These are phyloP conservation scores for Ceratobasidium sp. DNA, from an alignment of 1,284 basidiomycete genomes.

Conservation along the genomic window DNA sequence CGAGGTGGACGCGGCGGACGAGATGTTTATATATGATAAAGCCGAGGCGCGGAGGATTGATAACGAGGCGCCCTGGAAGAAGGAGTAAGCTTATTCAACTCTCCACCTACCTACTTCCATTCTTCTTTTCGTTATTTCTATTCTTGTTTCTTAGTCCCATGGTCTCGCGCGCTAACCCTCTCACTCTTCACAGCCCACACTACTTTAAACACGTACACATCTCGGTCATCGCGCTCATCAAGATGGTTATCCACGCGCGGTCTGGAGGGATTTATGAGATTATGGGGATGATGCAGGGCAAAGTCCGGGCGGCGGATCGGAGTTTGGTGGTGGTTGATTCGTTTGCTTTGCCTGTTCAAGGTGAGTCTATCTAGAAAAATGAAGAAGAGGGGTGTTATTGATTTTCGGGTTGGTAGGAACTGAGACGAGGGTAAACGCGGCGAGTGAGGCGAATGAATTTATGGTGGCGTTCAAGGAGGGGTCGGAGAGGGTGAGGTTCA, in stretches of 20 bases:
- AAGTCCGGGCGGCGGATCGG: conserved; percentile 77
- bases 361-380: conserved; percentile 55
- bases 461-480: conserved; percentile 94
- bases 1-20: conserved; percentile 78
- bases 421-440: conserved; percentile 97
- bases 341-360: conserved; percentile 96
- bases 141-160: conserved; percentile 47
- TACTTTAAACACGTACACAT: conserved; percentile 96
- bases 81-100: conserved; percentile 78
- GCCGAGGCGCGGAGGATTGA: conserved; percentile 80
- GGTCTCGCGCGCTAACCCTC: conserved; percentile 11
- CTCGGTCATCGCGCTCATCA: conserved; percentile 94
- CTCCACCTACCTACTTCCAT: too few relatives aligned
- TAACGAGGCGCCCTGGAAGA: conserved; percentile 83
- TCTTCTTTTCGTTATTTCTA: conserved; percentile 34
- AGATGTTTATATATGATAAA: conserved; percentile 83
- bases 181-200: conserved; percentile 71
- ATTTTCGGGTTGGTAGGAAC: conserved; percentile 61
- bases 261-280: conserved; percentile 98
- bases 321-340: conserved; percentile 95
- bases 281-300: conserved; percentile 99
- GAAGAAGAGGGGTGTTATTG: neutral
- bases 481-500: conserved; percentile 75
- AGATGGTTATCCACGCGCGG: conserved; percentile 99
- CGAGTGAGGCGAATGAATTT: conserved; percentile 96